Evolutionary conservation across 2,329 filamentous ascomycete species (phyloP), one percentile per base, ranked within the genome.

Genomic region (Scleromitrula shiraiana): DNA sequence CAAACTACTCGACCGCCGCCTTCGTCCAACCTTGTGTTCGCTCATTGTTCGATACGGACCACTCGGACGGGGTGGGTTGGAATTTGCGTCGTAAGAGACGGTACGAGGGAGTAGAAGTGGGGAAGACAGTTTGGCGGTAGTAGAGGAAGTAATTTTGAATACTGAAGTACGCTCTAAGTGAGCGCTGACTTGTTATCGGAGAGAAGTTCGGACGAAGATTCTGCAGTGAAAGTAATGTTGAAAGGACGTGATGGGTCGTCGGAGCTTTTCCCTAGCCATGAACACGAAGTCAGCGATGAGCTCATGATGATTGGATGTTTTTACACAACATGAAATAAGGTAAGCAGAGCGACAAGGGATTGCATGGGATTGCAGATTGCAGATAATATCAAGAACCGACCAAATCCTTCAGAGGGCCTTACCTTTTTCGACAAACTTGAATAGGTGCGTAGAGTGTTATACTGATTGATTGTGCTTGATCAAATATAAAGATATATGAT

Each of bases 101-200:
- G 87, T 88, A 68, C 88, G 87, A 68, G 87, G 84, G 64, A 94
- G 79, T 64, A 95, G 77, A 70, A 93, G 76, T 74, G 78, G 83
- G 68, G 90, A 87, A 83, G 89, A 91, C 88, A 94, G 83, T 74
- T 95, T 94, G 87, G 84, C 87, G 88, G 88, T 91, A 70, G 85
- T 86, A 72, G 58, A 54, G 37, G 59, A 43, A 50, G 59, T 47
- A 60, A 62, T 62, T 37, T 50, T 60, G 59, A 46, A 50, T 54
- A 55, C 52, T 58, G 59, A 56, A 57, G 48, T 30, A 41, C 15
- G 37, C 37, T 24, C 30, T n/a, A 19, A 7, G 51, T 56, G 58
- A 61, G 58, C 61, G 62, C 49, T 15, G 22, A 17, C 14, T 48
- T 26, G 17, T 41, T 20, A 36, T 44, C 29, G 37, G 38, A 36